Conservation (phyloP, 352 stramenopile genomes). For the Pythium oligandrum region DNA sequence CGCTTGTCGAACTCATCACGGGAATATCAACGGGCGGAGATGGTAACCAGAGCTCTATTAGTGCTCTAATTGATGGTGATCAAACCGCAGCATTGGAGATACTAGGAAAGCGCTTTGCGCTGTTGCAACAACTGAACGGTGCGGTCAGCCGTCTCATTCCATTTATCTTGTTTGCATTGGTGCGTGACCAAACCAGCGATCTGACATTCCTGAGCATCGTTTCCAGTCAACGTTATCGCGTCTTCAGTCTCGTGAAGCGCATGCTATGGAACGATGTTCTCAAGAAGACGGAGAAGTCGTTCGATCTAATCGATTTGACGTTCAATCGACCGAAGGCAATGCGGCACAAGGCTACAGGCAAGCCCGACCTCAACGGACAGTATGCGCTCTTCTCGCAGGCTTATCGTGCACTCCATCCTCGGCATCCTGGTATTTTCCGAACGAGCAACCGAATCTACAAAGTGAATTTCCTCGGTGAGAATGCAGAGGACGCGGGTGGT, state of each 20-base stretch:
- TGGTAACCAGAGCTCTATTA: background rate
- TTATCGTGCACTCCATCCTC: slow-evolving; percentile 67
- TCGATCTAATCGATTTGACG: slow-evolving; percentile 50
- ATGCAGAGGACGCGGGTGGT: slow-evolving; percentile 77
- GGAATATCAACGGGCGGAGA: too few relatives aligned
- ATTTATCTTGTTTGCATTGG: slow-evolving; percentile 28
- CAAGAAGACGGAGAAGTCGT: slow-evolving; percentile 32
- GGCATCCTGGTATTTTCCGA: slow-evolving; percentile 59
- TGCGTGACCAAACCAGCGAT: background rate
- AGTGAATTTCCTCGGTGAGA: slow-evolving; percentile 83
- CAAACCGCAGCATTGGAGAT: slow-evolving; percentile 13
- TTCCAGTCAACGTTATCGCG: slow-evolving; percentile 44
- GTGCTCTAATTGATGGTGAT: background rate
- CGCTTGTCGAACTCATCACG: slow-evolving; percentile 42
- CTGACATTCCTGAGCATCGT: slow-evolving; percentile 29
- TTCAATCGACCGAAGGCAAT: slow-evolving; percentile 80
- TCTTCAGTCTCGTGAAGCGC: slow-evolving; percentile 73
- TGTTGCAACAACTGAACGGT: slow-evolving; percentile 73
- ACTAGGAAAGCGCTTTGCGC: slow-evolving; percentile 52
- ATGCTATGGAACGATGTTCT: slow-evolving; percentile 68
- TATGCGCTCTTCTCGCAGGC: slow-evolving; percentile 82
- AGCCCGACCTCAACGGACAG: slow-evolving; percentile 52
- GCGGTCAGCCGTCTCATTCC: slow-evolving; percentile 57
- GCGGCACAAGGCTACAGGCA: slow-evolving; percentile 54
- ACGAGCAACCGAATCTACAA: slow-evolving; percentile 72